Percentiles rank a stretch among this genome's conserved stretches.
Conservation (phyloP, 352 stramenopile species). For the Globisporangium spinosum region DNA sequence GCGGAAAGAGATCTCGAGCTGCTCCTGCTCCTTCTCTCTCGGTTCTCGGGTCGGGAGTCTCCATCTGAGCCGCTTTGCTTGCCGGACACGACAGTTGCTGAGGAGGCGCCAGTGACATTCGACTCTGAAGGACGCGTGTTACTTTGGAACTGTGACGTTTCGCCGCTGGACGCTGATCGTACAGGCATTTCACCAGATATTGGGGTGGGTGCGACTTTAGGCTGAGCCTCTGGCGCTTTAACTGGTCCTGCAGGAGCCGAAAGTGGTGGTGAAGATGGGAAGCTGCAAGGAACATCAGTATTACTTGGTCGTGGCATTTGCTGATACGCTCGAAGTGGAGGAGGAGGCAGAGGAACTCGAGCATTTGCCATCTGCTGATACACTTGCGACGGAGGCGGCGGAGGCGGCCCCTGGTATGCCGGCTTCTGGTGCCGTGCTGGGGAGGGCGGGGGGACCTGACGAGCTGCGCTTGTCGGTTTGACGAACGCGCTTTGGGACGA, state of each 20-base stretch:
- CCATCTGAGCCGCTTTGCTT: neutral
- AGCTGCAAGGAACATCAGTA: slow-evolving; percentile 6
- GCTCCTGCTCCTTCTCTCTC: neutral
- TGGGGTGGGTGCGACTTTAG: too few species aligned
- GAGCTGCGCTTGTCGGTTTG: slow-evolving; percentile 12
- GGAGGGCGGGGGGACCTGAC: neutral
- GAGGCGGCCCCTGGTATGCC: neutral
- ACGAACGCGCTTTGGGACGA: slow-evolving; percentile 27
- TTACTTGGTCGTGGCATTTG: neutral
- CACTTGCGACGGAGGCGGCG: neutral
- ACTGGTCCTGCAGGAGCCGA: neutral
- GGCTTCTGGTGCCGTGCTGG: neutral
- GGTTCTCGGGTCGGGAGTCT: neutral
- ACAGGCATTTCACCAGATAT: too few species aligned
- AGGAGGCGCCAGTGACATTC: neutral
- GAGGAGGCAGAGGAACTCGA: neutral
- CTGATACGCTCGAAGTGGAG: neutral
- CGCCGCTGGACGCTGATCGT: neutral
- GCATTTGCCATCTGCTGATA: neutral
- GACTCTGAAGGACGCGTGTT: neutral
- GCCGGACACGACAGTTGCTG: neutral
- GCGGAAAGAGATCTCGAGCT: slow-evolving; percentile 4
- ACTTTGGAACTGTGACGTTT: neutral
- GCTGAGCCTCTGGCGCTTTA: neutral
- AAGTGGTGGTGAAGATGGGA: neutral